Conservation (phyloP, 202 grass and related monocot species). For the Musa balbisiana region DNA sequence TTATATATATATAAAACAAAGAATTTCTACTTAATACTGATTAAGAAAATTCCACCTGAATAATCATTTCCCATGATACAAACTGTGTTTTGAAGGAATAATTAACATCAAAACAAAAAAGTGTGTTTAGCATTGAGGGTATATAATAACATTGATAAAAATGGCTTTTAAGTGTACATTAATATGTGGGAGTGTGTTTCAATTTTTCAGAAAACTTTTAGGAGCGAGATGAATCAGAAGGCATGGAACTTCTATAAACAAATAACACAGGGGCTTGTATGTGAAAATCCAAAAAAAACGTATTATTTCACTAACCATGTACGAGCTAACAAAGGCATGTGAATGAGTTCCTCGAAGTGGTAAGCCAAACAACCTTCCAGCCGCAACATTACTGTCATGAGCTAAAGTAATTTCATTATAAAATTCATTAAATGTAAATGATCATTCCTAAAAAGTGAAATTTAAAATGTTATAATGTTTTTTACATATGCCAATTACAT, state of each 20-base stretch:
- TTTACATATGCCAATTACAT: background rate
- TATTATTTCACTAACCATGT: slow-evolving; percentile 51
- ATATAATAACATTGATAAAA: too few species aligned
- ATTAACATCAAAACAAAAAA: too few species aligned
- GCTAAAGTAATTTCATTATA: background rate
- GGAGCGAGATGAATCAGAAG: background rate
- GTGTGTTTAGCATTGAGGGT: too few species aligned
- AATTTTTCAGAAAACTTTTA: background rate
- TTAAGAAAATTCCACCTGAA: too few species aligned
- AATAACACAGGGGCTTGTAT: background rate
- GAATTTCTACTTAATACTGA: too few species aligned
- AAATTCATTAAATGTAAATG: background rate
- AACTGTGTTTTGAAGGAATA: too few species aligned
- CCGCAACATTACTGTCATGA: slow-evolving; percentile 85
- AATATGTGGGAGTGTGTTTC: background rate
- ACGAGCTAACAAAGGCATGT: slow-evolving; percentile 98
- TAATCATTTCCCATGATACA: too few species aligned
- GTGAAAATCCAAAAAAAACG: background rate
- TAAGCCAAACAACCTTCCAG: slow-evolving; percentile 91
- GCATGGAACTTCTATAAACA: background rate
- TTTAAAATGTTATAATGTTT: background rate
- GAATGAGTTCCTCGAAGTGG: slow-evolving; percentile 95
- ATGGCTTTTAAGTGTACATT: too few species aligned
- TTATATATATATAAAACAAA: too few species aligned
- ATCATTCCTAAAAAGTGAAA: background rate